These are phyloP conservation scores for Pichia nakasei DNA, from an alignment of 805 yeast species.

Conservation along the genomic window DNA sequence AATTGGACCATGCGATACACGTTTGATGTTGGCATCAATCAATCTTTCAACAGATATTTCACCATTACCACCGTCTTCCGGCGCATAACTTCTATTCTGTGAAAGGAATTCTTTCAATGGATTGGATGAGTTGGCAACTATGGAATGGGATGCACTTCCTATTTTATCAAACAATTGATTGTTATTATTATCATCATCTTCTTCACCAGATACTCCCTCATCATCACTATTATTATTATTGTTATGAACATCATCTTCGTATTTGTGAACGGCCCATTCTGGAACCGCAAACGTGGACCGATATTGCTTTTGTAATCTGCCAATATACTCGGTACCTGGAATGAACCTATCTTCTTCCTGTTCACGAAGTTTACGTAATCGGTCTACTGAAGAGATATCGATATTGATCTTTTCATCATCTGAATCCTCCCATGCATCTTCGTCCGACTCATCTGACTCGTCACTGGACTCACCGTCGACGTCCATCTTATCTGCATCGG, in stretches of 20 bases:
- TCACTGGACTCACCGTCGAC: slow-evolving; percentile 21
- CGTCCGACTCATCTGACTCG: slow-evolving; percentile 10
- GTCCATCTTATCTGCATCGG: slow-evolving; percentile 26
- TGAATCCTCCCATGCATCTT: slow-evolving; percentile 74
- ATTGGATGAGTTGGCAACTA: slow-evolving; percentile 21
- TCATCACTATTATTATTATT: slow-evolving; percentile 13
- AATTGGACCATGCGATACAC: slow-evolving; percentile 68
- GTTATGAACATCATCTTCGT: slow-evolving; percentile 37
- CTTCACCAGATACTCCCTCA: slow-evolving; percentile 13
- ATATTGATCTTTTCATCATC: slow-evolving; percentile 74
- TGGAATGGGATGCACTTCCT: slow-evolving; percentile 12
- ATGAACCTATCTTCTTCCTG: slow-evolving; percentile 31
- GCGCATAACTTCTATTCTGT: slow-evolving; percentile 24
- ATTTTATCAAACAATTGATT: slow-evolving; percentile 8
- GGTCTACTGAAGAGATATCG: slow-evolving; percentile 50
- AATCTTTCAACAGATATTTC: slow-evolving; percentile 67
- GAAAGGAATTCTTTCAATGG: slow-evolving; percentile 27
- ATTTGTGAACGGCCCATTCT: slow-evolving; percentile 61
- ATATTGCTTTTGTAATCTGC: slow-evolving; percentile 49
- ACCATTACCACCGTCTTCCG: slow-evolving; percentile 27
- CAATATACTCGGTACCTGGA: slow-evolving; percentile 27
- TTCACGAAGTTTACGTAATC: slow-evolving; percentile 62
- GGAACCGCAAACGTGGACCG: slow-evolving; percentile 74
- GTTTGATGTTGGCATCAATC: slow-evolving; percentile 74
- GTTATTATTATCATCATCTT: slow-evolving; percentile 1